Evolutionary conservation across 768 basidiomycete genomes (phyloP).

Genomic region (Mycena amicta): DNA sequence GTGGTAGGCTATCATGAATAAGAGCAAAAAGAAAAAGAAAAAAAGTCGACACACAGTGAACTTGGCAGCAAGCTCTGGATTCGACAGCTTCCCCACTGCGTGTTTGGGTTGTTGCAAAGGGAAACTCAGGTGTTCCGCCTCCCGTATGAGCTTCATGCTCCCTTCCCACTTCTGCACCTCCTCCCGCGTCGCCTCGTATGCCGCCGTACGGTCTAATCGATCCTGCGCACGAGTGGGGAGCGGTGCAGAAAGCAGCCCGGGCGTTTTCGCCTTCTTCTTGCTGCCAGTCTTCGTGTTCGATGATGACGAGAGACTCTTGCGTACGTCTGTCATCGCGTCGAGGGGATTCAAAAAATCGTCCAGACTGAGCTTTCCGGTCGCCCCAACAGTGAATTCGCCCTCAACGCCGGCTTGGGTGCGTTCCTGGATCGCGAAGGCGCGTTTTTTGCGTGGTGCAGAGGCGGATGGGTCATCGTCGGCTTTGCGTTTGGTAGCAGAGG

Average conservation of each 20-base stretch:
- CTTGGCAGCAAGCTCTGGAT: constrained; percentile 75
- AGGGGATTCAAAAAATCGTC: constrained; percentile 80
- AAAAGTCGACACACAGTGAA: constrained; percentile 63
- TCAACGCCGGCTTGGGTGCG: constrained; percentile 79
- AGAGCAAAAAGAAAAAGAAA: neutral
- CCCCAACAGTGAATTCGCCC: constrained; percentile 73
- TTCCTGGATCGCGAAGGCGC: constrained; percentile 59
- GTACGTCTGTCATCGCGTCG: constrained; percentile 67
- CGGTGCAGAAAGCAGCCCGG: constrained; percentile 67
- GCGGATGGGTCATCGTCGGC: constrained; percentile 33
- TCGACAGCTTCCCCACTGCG: constrained; percentile 63
- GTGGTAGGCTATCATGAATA: constrained; percentile 68
- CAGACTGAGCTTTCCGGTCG: constrained; percentile 60
- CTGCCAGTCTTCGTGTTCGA: constrained; percentile 50
- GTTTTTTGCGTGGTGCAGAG: constrained; percentile 51
- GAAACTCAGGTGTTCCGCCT: constrained; percentile 90
- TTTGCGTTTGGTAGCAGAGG: constrained; percentile 67
- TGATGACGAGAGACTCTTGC: constrained; percentile 48
- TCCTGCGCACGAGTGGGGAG: constrained; percentile 87
- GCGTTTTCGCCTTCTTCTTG: constrained; percentile 42
- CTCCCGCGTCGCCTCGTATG: constrained; percentile 89
- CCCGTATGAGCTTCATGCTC: constrained; percentile 89
- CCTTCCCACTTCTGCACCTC: constrained; percentile 94
- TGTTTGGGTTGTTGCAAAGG: constrained; percentile 68
- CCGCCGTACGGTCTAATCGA: constrained; percentile 88